Percentiles rank a stretch among this genome's conserved stretches.
These are phyloP conservation scores for Nigrograna mackinnonii DNA, from an alignment of 2,329 filamentous ascomycete genomes.

Conservation along the genomic window DNA sequence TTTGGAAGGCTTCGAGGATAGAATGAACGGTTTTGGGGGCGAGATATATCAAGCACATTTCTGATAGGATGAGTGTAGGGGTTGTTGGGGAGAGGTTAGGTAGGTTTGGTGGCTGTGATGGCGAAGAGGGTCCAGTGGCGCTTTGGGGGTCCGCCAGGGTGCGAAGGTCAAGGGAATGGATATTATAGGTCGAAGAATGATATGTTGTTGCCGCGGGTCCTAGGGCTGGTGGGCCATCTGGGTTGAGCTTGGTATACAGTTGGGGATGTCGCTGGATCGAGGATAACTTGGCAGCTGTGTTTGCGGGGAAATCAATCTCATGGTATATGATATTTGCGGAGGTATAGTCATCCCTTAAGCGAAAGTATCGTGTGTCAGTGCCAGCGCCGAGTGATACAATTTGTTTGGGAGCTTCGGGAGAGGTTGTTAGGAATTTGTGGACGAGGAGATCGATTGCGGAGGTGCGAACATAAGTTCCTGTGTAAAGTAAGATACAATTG, in stretches of 20 bases:
- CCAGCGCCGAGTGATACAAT: conserved; percentile 92
- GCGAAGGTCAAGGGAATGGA: conserved; percentile 70
- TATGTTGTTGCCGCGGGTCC: conserved; percentile 46
- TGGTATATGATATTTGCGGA: conserved; percentile 70
- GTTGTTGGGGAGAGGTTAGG: conserved; percentile 56
- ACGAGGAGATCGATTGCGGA: conserved; percentile 80
- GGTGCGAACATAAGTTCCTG: conserved; percentile 92
- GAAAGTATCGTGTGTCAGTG: conserved; percentile 87
- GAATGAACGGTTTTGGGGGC: conserved; percentile 64
- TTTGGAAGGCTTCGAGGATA: conserved; percentile 56
- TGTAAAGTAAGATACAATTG: no score
- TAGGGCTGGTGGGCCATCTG: conserved; percentile 30
- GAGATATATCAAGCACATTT: conserved; percentile 95
- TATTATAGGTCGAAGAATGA: conserved; percentile 55
- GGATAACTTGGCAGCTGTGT: conserved; percentile 68
- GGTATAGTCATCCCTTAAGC: conserved; percentile 61
- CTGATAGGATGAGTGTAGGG: conserved; percentile 86
- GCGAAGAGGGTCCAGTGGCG: conserved; percentile 9
- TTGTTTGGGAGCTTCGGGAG: conserved; percentile 59
- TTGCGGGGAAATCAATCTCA: conserved; percentile 85
- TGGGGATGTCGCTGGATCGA: conserved; percentile 38
- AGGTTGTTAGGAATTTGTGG: conserved; percentile 65
- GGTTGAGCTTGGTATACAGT: conserved; percentile 31
- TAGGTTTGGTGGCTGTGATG: conserved; percentile 28
- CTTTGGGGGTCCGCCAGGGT: conserved; percentile 54